phyloP scores from a whole-genome alignment of 108 stramenopile genomes.

The Nitzschia putrida region DNA sequence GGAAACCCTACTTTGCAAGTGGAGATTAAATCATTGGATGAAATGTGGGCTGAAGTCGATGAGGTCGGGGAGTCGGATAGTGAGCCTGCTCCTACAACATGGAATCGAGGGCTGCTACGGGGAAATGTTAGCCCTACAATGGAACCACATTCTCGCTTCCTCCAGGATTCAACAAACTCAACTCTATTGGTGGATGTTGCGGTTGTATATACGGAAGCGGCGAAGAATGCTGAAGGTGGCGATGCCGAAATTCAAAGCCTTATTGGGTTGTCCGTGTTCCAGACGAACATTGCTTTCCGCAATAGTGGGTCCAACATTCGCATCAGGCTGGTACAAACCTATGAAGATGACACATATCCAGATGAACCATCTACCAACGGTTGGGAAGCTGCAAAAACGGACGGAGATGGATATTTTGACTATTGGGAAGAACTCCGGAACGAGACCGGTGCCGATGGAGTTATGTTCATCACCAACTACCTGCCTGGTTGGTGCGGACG shows the following conservation, averaged over 20 bases:
- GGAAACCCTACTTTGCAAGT: background rate
- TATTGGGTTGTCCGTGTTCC: conserved; percentile 10
- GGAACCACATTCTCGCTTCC: background rate
- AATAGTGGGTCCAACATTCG: conserved; percentile 12
- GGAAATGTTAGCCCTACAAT: background rate
- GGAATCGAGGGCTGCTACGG: background rate
- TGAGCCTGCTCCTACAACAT: background rate
- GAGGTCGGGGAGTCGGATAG: background rate
- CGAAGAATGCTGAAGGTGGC: background rate
- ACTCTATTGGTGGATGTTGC: conserved; percentile 1
- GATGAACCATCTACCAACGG: background rate
- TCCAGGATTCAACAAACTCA: background rate
- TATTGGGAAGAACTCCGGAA: conserved; percentile 10
- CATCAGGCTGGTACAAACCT: conserved; percentile 2
- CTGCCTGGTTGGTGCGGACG: conserved; percentile 14
- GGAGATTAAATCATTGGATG: conserved; percentile 3
- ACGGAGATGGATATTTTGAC: conserved; percentile 13
- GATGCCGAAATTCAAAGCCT: conserved; percentile 5
- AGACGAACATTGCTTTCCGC: conserved; percentile 7
- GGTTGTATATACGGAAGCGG: conserved; percentile 7
- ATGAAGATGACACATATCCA: background rate
- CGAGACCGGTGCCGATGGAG: conserved; percentile 5
- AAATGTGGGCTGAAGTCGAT: background rate
- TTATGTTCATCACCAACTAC: background rate
- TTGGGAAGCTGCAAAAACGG: background rate